Percentiles rank a stretch among this genome's conserved stretches.
phyloP scores from a whole-genome alignment of 2,329 filamentous ascomycete genomes.

The Ophiostoma tasmaniense region DNA sequence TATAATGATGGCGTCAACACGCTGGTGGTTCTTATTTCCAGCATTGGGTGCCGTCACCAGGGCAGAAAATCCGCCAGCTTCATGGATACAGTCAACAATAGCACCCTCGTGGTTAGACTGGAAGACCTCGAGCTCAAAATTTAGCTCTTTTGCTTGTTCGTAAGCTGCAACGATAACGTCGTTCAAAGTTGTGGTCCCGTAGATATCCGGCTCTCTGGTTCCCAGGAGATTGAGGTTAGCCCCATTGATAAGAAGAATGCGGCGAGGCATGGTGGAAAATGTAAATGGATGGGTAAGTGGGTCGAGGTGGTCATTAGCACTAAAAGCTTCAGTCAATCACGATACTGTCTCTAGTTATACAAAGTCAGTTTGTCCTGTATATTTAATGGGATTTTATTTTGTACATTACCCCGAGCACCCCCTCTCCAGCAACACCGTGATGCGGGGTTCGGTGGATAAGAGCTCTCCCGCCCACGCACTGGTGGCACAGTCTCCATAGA shows the following conservation, averaged over 20 bases:
- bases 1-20: constrained; percentile 59
- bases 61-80: constrained; percentile 9
- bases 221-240: constrained; percentile 76
- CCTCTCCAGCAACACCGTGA: not conserved
- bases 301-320: not conserved
- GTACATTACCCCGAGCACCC: not conserved
- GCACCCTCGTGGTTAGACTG: constrained; percentile 74
- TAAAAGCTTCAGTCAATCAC: not conserved
- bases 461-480: not conserved
- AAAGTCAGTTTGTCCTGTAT: not conserved
- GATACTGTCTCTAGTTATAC: not conserved
- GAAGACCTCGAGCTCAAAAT: constrained; percentile 46
- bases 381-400: too few species aligned
- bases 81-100: constrained; percentile 64
- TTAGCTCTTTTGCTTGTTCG: constrained; percentile 41
- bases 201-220: constrained; percentile 63
- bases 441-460: not conserved
- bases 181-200: constrained; percentile 59
- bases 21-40: not conserved
- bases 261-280: constrained; percentile 28
- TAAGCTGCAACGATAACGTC: constrained; percentile 47
- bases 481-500: not conserved
- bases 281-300: not conserved
- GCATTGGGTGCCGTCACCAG: not conserved
- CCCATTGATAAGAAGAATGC: constrained; percentile 68